phyloP scores from a whole-genome alignment of 2,329 filamentous ascomycete species.

The Stachybotrys chartarum region DNA sequence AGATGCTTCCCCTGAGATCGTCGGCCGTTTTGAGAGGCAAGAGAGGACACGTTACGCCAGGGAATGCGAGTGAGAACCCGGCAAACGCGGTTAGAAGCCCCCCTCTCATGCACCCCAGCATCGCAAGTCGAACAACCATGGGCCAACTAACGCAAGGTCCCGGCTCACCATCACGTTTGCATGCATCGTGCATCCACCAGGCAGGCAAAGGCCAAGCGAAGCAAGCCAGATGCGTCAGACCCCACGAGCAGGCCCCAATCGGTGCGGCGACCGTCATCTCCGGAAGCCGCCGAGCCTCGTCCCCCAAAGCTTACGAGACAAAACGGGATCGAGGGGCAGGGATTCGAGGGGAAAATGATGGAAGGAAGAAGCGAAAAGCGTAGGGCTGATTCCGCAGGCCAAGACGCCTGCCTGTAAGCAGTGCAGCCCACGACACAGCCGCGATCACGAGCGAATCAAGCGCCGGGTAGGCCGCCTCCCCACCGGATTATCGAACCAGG shows the following conservation, averaged over 20 bases:
- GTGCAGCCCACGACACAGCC: conserved; percentile 19
- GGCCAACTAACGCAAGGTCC: not conserved
- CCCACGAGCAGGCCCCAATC: too few relatives aligned
- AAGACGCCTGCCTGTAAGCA: conserved; percentile 16
- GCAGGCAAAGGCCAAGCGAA: too few relatives aligned
- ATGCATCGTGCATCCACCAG: not conserved
- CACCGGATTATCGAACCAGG: conserved; percentile 1
- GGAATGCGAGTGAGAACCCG: too few relatives aligned
- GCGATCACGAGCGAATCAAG: conserved; percentile 23
- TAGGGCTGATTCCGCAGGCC: conserved; percentile 14
- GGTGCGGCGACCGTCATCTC: too few relatives aligned
- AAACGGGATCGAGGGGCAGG: too few relatives aligned
- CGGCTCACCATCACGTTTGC: not conserved
- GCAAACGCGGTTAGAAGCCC: not conserved
- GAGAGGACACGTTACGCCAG: not conserved
- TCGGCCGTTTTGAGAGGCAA: not conserved
- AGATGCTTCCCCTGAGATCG: too few relatives aligned
- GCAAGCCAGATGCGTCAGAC: too few relatives aligned
- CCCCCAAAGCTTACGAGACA: too few relatives aligned
- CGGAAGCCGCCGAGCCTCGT: too few relatives aligned
- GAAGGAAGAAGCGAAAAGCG: not conserved
- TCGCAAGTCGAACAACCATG: not conserved
- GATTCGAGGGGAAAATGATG: not conserved
- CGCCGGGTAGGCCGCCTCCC: not conserved
- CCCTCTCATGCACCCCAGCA: not conserved